Percentiles rank a stretch among this genome's conserved stretches.
phyloP scores from a whole-genome alignment of 2,329 filamentous ascomycete genomes.

The Eutypa lata region DNA sequence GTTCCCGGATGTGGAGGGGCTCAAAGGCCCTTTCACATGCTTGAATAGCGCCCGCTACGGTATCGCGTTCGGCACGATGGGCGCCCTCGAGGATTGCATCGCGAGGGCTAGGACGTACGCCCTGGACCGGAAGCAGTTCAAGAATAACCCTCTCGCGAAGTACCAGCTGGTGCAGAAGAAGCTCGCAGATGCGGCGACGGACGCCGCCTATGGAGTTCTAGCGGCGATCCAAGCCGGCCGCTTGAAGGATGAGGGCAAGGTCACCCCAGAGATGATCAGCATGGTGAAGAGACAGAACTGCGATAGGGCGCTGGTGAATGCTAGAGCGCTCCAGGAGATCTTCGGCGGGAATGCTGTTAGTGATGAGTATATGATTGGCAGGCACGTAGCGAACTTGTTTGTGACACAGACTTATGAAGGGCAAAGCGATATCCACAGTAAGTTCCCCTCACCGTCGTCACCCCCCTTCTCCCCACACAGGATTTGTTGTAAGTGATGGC shows the following conservation, averaged over 20 bases:
- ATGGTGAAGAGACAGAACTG: slow-evolving; percentile 98
- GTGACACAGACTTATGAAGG: slow-evolving; percentile 98
- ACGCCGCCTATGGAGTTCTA: slow-evolving; percentile 86
- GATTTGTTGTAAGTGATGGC: neutral
- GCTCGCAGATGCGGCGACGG: slow-evolving; percentile 85
- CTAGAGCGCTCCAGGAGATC: slow-evolving; percentile 82
- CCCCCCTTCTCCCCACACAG: neutral
- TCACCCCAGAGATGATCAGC: slow-evolving; percentile 90
- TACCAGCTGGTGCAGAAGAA: slow-evolving; percentile 99
- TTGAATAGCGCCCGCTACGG: slow-evolving; percentile 91
- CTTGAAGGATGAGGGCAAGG: slow-evolving; percentile 87
- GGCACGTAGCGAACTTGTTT: slow-evolving; percentile 93
- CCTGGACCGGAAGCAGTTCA: slow-evolving; percentile 94
- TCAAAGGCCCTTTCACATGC: slow-evolving; percentile 87
- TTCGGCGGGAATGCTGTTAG: slow-evolving; percentile 98
- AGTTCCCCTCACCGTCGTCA: slow-evolving; percentile 35
- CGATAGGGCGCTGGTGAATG: slow-evolving; percentile 78
- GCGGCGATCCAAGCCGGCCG: slow-evolving; percentile 88
- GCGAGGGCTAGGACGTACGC: slow-evolving; percentile 77
- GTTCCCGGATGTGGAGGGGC: slow-evolving; percentile 85
- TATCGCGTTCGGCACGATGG: slow-evolving; percentile 91
- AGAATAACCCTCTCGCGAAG: slow-evolving; percentile 87
- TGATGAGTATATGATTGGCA: slow-evolving; percentile 92
- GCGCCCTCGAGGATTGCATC: slow-evolving; percentile 90
- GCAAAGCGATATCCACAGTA: slow-evolving; percentile 95